Evolutionary conservation across 2,329 filamentous ascomycete species (phyloP), one percentile per base, ranked within the genome.

Genomic region (Clonostachys sp.): DNA sequence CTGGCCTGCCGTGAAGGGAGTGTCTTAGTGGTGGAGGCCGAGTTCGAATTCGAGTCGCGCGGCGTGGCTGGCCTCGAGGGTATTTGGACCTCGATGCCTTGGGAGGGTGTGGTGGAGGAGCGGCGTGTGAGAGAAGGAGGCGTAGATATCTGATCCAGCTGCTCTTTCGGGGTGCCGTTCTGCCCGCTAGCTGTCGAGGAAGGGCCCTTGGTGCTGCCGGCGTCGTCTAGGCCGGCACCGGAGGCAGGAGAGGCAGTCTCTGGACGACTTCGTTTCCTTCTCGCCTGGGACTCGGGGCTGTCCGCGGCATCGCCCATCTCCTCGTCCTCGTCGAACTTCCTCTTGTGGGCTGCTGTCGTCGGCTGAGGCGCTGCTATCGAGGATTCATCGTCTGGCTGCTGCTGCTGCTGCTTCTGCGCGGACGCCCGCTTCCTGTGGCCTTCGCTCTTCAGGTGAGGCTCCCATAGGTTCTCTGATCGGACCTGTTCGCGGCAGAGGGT

Each of bases 391-490:
- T 52, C 61, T 49, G 50, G 55, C 20, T 57, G 48, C 8, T 50
- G 53, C 41, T 55, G 45, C 42, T 57, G 48, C 34, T 53, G 52
- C 17, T 53, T 18, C 18, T 24, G n/a, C 24, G 17, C 18, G 38
- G 34, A 35, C 44, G 35, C 45, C 16, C 59, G 61, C 41, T 66
- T 72, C 54, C 58, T 72, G 68, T 78, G 81, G 50, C 51, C 67
- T 39, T 68, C 58, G 52, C 74, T 69, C 44, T 72, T 70, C 36
- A 81, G 51, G 58, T 90, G 86, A 12, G 71, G 67, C 17, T 86
- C 78, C 86, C 86, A 90, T 34, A 85, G 69, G 2, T 76, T 68
- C 55, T 89, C 86, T 41, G 79, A 74, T 63, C 85, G 87, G 58
- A 89, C 62, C 36, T 74, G 69, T 44, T 83, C 73, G 59, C 78